Evolutionary conservation across 192 early-diverging fungal genomes (phyloP), one percentile per base, ranked within the genome.

Genomic region (Irineochytrium annulatum): DNA sequence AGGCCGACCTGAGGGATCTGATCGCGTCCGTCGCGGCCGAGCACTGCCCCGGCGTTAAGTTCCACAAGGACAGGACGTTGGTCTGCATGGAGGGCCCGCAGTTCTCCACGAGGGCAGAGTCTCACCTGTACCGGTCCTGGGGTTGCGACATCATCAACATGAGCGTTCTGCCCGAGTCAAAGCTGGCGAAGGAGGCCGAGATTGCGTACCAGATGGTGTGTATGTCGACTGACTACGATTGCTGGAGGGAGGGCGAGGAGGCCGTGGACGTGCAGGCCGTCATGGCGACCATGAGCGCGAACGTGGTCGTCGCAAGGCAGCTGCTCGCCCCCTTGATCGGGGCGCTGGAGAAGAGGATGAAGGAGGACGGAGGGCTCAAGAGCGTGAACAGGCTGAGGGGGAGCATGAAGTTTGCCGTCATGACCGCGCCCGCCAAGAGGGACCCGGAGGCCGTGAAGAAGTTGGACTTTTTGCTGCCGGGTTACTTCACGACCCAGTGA

Each of bases 201-300:
- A 93, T 99, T 68, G 92, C 89, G 14, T 99, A 99, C 68, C 91
- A 95, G 62, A 91, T 97, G 84, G 82, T 99, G 31, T 99, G 97
- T 80, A 99, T 99, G 97, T 87, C 90, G 31, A 99, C 97, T 31
- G 97, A 99, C 80, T 99, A 98, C 68, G 97, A 99, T 69, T 80
- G 80, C 73, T 83, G 81, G 81, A 73, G 79, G 46, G 79, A 67
- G 33, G 58, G 68, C 20, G 78, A 80, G 69, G 81, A 81, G 65
- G 77, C 77, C 22, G 80, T 82, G 24, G 60, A 55, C 51, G 76
- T 82, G 51, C 93, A 90, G 59, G 76, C 84, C 8, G 97, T 99
- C 37, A 87, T 99, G 77, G 79, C 80, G 31, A 97, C 92, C 72
- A 81, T 98, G 79, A 82, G 79, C 57, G 81, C 80, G 59, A 99